Percentiles rank a stretch among this genome's conserved stretches.
phyloP scores from a whole-genome alignment of 352 stramenopile genomes.

The Ochromonadaceae sp. region DNA sequence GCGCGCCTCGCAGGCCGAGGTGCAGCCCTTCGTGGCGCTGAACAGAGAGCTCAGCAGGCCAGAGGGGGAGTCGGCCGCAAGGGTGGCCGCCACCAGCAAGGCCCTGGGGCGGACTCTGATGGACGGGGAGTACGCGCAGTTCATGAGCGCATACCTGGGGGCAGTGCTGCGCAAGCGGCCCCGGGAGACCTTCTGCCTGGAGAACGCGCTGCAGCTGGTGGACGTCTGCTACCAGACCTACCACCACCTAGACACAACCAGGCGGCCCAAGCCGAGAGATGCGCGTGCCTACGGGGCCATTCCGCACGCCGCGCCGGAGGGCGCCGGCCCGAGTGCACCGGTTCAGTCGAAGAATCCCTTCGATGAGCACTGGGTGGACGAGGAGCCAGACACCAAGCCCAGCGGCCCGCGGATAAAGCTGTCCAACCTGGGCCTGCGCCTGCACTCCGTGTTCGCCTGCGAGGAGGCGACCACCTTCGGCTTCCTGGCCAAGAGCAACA shows the following conservation, averaged over 20 bases:
- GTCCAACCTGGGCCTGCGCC: background rate
- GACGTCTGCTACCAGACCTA: constrained; percentile 1
- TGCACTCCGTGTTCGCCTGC: background rate
- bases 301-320: background rate
- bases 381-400: background rate
- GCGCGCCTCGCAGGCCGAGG: background rate
- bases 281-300: background rate
- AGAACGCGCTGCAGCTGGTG: background rate
- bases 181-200: constrained; percentile 4
- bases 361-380: background rate
- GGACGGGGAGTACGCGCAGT: background rate
- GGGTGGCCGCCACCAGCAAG: background rate
- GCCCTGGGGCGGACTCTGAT: background rate
- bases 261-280: background rate
- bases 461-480: background rate
- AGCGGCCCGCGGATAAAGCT: background rate
- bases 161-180: background rate
- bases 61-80: background rate
- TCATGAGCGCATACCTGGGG: background rate
- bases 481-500: background rate
- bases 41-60: background rate
- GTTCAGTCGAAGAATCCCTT: background rate
- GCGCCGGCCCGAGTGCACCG: background rate
- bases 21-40: background rate
- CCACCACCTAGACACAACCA: background rate